These are phyloP conservation scores for Paecilomyces niveus DNA, from an alignment of 2,329 filamentous ascomycete genomes.

Conservation along the genomic window DNA sequence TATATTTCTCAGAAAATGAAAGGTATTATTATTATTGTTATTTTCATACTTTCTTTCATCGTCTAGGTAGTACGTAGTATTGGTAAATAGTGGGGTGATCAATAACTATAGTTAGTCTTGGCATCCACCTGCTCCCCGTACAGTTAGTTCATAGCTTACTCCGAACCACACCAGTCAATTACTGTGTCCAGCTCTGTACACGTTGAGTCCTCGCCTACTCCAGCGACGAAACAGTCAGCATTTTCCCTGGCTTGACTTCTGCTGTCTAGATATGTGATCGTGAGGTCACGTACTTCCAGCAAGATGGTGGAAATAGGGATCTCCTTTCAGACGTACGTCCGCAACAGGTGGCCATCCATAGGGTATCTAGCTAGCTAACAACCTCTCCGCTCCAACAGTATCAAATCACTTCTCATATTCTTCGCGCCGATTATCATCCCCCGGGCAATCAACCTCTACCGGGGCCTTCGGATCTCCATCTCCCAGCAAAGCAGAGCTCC, in stretches of 20 bases:
- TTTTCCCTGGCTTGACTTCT: background rate
- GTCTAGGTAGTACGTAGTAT: background rate
- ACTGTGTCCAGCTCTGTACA: background rate
- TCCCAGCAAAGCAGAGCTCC: conserved; percentile 21
- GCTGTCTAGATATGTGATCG: background rate
- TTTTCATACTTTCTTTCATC: background rate
- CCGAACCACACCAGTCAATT: background rate
- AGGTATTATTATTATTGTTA: background rate
- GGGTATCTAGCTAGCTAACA: background rate
- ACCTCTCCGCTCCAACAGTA: conserved; percentile 15
- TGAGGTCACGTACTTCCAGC: background rate
- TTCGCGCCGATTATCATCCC: conserved; percentile 36
- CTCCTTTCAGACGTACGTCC: conserved; percentile 25
- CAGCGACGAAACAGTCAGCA: background rate
- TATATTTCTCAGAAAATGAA: no score
- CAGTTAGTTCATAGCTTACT: background rate
- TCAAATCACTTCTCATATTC: conserved; percentile 38
- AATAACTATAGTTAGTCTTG: background rate
- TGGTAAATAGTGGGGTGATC: background rate
- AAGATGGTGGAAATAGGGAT: conserved; percentile 20
- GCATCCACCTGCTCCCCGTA: background rate
- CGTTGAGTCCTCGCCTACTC: background rate
- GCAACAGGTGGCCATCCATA: background rate
- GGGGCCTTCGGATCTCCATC: conserved; percentile 24
- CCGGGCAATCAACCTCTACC: conserved; percentile 30